These are phyloP conservation scores for Cephalotrichum gorgonifer DNA, from an alignment of 2,329 filamentous ascomycete genomes.

Conservation along the genomic window DNA sequence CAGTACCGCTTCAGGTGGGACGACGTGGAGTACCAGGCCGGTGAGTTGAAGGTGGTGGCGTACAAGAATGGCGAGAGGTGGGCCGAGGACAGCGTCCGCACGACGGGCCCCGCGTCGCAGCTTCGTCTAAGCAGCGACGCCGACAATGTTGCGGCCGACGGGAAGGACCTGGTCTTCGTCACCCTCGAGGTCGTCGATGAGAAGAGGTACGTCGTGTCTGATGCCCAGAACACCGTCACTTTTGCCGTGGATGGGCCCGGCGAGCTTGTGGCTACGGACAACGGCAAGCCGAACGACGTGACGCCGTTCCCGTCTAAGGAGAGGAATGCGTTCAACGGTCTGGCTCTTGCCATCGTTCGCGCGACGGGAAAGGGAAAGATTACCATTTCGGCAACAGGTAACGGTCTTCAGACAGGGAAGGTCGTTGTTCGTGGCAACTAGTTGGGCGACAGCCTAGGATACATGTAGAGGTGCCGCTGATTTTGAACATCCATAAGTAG, in stretches of 20 bases:
- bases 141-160: slow-evolving; percentile 24
- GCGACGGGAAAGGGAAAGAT: neutral
- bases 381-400: neutral
- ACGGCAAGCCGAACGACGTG: slow-evolving; percentile 36
- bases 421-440: neutral
- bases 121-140: slow-evolving; percentile 30
- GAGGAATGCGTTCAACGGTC: slow-evolving; percentile 29
- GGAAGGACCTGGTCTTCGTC: slow-evolving; percentile 35
- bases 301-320: slow-evolving; percentile 26
- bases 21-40: slow-evolving; percentile 34
- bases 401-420: neutral
- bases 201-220: slow-evolving; percentile 29
- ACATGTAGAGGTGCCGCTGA: too few relatives aligned
- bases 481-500: too few relatives aligned
- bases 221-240: slow-evolving; percentile 28
- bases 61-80: slow-evolving; percentile 36
- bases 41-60: slow-evolving; percentile 33
- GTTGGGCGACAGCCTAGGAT: too few relatives aligned
- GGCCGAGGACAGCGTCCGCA: slow-evolving; percentile 30
- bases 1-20: slow-evolving; percentile 45
- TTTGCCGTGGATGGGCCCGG: slow-evolving; percentile 33
- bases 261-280: slow-evolving; percentile 38
- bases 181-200: slow-evolving; percentile 32
- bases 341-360: slow-evolving; percentile 20
- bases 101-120: slow-evolving; percentile 25